A percentile compares a stretch with the other conserved stretches of the same genome.
Evolutionary conservation across 2,329 filamentous ascomycete species (phyloP).

Genomic region (Aspergillus unguis): DNA sequence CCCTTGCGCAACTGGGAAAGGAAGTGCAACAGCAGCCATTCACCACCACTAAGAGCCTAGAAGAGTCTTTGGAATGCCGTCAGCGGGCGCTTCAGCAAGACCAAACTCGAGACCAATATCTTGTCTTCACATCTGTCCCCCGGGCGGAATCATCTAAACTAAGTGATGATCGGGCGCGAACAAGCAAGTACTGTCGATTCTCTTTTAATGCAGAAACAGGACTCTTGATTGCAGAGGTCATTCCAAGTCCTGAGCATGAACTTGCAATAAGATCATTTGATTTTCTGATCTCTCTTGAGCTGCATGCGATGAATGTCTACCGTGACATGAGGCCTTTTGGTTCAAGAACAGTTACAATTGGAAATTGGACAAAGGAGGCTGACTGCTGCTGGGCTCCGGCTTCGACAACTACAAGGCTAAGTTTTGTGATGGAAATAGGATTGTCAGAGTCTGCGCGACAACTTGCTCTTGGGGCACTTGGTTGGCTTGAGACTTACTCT

Average conservation of each 20-base stretch:
- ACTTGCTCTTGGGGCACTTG: conserved; percentile 18
- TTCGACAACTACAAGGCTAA: conserved; percentile 13
- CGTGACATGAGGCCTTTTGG: conserved; percentile 13
- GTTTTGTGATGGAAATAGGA: conserved; percentile 20
- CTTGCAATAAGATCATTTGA: conserved; percentile 16
- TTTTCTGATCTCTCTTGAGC: conserved; percentile 13
- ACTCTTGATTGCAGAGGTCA: conserved; percentile 19
- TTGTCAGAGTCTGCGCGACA: conserved; percentile 17
- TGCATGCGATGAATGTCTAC: conserved; percentile 14
- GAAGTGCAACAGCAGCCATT: conserved; percentile 14
- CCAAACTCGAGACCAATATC: conserved; percentile 19
- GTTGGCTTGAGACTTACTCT: conserved; percentile 19
- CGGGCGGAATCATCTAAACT: conserved; percentile 13
- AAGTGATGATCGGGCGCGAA: conserved; percentile 18
- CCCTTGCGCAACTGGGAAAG: conserved; percentile 14
- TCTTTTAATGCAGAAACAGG: conserved; percentile 17
- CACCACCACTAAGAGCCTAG: conserved; percentile 15
- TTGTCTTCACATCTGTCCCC: conserved; percentile 18
- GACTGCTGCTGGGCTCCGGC: conserved; percentile 20
- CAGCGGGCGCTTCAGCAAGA: conserved; percentile 16
- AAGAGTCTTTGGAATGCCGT: conserved; percentile 13
- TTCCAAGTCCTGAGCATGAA: conserved; percentile 15
- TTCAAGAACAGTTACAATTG: conserved; percentile 18
- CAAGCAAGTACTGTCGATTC: conserved; percentile 19
- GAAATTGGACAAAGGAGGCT: conserved; percentile 21